These are phyloP conservation scores for Suillus placidus DNA, from an alignment of 768 basidiomycete species.

Conservation along the genomic window DNA sequence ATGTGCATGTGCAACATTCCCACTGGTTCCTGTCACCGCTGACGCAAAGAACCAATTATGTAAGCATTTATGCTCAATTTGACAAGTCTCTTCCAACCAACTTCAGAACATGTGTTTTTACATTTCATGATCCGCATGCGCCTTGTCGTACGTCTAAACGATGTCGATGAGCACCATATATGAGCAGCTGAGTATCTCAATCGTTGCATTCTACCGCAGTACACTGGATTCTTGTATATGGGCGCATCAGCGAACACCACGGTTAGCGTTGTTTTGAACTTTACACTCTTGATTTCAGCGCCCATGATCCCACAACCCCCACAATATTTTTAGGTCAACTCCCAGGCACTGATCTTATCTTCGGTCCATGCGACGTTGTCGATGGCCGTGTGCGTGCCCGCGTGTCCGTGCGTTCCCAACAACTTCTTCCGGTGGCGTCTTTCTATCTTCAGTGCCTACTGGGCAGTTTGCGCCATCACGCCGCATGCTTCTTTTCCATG, in stretches of 20 bases:
- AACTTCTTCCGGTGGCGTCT: background rate
- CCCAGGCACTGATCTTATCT: background rate
- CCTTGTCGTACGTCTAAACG: background rate
- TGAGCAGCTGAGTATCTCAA: background rate
- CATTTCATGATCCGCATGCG: background rate
- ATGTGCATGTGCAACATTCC: background rate
- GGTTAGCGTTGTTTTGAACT: no score
- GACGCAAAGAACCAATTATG: background rate
- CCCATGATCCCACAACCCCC: background rate
- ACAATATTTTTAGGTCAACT: background rate
- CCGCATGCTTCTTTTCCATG: background rate
- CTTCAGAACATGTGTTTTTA: background rate
- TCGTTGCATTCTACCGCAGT: background rate
- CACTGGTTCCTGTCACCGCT: background rate
- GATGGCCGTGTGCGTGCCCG: background rate
- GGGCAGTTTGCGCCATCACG: background rate
- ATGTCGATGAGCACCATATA: no score
- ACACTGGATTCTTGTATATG: background rate
- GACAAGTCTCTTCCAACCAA: background rate
- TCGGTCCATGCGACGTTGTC: background rate
- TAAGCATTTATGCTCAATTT: background rate
- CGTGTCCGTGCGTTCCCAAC: background rate
- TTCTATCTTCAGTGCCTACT: background rate
- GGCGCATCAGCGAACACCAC: background rate
- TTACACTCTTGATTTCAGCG: no score